phyloP scores from a whole-genome alignment of 2,329 filamentous ascomycete species.

The Ophiostoma sp. region DNA sequence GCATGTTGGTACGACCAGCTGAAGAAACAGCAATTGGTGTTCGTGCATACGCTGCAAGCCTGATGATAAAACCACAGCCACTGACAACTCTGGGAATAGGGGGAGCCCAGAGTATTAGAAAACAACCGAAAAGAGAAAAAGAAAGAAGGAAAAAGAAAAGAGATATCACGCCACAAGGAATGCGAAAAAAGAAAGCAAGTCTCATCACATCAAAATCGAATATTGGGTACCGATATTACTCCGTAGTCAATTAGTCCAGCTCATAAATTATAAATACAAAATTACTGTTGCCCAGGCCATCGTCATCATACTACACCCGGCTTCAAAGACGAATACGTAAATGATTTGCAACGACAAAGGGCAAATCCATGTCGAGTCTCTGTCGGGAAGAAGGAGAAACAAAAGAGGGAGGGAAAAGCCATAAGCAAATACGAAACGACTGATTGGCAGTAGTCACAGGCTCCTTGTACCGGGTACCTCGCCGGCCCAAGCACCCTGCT shows the following conservation, averaged over 20 bases:
- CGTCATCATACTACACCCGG: neutral
- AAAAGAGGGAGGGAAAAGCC: neutral
- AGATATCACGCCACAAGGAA: neutral
- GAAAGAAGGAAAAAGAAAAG: neutral
- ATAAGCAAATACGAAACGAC: neutral
- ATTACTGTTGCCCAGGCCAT: neutral
- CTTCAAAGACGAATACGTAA: neutral
- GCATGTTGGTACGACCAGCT: too few relatives aligned
- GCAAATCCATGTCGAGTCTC: neutral
- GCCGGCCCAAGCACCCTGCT: neutral
- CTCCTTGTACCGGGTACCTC: neutral
- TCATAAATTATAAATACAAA: neutral
- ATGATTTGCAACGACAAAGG: neutral
- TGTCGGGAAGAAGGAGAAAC: neutral
- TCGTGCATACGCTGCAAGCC: too few relatives aligned
- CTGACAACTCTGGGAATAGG: too few relatives aligned
- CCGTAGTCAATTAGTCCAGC: too few relatives aligned
- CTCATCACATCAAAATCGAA: conserved; percentile 6
- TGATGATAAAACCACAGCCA: too few relatives aligned
- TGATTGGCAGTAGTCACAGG: neutral
- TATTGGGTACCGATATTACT: too few relatives aligned
- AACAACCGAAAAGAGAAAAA: neutral
- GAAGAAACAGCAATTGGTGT: too few relatives aligned
- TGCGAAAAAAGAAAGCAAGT: neutral
- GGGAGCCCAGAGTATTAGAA: neutral